These are phyloP conservation scores for Verticillium tricorpus DNA, from an alignment of 2,329 filamentous ascomycete species.

Conservation along the genomic window DNA sequence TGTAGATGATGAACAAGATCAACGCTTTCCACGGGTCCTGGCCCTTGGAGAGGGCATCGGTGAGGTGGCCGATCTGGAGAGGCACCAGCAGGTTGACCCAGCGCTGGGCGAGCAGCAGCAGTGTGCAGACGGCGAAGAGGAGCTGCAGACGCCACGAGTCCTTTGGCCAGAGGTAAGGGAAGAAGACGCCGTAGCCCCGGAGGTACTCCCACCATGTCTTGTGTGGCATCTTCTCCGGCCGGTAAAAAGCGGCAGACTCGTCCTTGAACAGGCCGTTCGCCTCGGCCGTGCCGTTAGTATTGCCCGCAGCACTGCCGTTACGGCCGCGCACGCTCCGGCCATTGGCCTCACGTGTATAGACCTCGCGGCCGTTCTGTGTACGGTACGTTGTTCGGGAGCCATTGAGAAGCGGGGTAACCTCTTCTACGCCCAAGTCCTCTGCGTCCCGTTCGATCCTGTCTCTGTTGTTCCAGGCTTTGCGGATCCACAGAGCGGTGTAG, in stretches of 20 bases:
- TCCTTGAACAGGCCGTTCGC: conserved; percentile 39
- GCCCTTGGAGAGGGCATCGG: conserved; percentile 54
- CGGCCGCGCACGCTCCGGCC: conserved; percentile 11
- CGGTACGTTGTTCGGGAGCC: conserved; percentile 31
- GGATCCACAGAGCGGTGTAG: conserved; percentile 35
- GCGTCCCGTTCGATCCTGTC: conserved; percentile 31
- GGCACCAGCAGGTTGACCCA: conserved; percentile 85
- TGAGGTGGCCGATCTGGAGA: conserved; percentile 73
- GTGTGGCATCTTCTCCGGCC: conserved; percentile 78
- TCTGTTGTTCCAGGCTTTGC: conserved; percentile 33
- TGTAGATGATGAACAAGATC: conserved; percentile 71
- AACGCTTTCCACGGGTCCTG: conserved; percentile 60
- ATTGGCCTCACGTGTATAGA: conserved; percentile 13
- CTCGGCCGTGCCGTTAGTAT: conserved; percentile 34
- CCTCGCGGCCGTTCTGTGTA: conserved; percentile 25
- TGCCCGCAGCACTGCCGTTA: conserved; percentile 19
- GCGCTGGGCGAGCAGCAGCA: conserved; percentile 75
- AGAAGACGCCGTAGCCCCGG: conserved; percentile 86
- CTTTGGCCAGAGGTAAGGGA: conserved; percentile 93
- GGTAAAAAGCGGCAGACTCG: conserved; percentile 76
- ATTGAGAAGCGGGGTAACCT: conserved; percentile 60
- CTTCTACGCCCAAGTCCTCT: conserved; percentile 32
- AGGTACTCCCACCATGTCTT: conserved; percentile 97
- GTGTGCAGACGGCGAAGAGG: conserved; percentile 76
- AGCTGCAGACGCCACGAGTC: conserved; percentile 70